Evolutionary conservation across 2,329 filamentous ascomycete species (phyloP), one percentile per base, ranked within the genome.

Genomic region (Aspergillus fischeri): DNA sequence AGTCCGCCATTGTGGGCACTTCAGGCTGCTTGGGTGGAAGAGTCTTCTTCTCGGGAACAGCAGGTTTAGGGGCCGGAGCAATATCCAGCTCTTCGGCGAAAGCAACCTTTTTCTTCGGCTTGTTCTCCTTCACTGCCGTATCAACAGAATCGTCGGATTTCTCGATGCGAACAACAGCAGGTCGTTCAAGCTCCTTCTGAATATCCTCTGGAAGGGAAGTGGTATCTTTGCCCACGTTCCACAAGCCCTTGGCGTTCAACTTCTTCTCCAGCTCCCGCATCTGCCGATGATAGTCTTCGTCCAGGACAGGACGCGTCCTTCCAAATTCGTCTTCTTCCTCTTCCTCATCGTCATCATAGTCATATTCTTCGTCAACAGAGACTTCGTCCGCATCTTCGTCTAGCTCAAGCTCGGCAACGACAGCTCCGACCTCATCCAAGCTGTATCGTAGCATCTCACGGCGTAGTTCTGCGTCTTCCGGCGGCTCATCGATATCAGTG

Each of bases 371-470:
- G 53, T 86, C 85, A 35, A 76, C 65, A 4, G 77, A 78, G 9
- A 78, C 65, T 2, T 81, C 78, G 57, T 77, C 80, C 28, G 70
- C 78, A 20, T 79, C 80, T 58, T 92, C 87, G 60, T 96, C 91
- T 1, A 97, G 74, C 57, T 95, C 85, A 49, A 99, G 83, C 75
- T 97, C 92, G 17, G 94, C 94, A 17, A 99, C 94, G 2, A 99
- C 90, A 41, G 91, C 86, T 3, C 92, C 91, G 56, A 99, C 87
- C 72, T 97, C 93, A 48, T 88, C 87, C 74, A 96, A 78, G 60
- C 90, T 88, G 70, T 97, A 99, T 61, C 90, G 83, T 7, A 97
- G 81, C 92, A 99, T 97, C 68, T 97, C 87, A 56, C 87, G 85
- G 5, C 94, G 87, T 25, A 96, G 74, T 32, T 83, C 83, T 3